Conservation (phyloP, 441 rosid species). For the Gossypium laxum region DNA sequence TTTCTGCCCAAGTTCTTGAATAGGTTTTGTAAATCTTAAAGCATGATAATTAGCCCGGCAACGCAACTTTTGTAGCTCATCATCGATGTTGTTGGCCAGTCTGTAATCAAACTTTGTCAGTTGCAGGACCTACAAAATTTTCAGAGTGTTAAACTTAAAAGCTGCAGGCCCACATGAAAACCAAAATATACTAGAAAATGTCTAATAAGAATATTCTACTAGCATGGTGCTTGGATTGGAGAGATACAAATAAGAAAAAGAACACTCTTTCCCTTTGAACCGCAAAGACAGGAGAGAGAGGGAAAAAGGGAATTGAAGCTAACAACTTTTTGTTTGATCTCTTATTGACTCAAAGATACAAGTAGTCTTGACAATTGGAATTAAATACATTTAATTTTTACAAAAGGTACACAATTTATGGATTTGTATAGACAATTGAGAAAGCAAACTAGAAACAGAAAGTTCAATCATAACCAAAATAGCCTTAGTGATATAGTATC, state of each 20-base stretch:
- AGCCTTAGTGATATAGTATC: neutral
- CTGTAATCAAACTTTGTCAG: slow-evolving; percentile 96
- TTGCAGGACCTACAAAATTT: slow-evolving; percentile 71
- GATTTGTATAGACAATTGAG: neutral
- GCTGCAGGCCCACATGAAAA: slow-evolving; percentile 7
- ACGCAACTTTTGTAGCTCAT: slow-evolving; percentile 78
- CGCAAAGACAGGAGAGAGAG: neutral
- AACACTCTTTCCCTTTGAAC: neutral
- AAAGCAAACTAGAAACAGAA: neutral
- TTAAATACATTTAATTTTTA: neutral
- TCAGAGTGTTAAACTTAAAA: slow-evolving; percentile 19
- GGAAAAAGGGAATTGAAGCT: neutral
- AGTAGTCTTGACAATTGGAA: neutral
- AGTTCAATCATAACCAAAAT: neutral
- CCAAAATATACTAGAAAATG: slow-evolving; percentile 1
- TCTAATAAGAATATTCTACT: neutral
- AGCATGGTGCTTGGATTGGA: neutral
- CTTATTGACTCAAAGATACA: neutral
- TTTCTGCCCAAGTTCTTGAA: slow-evolving; percentile 61
- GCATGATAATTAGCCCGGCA: slow-evolving; percentile 93
- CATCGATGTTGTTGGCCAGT: slow-evolving; percentile 78
- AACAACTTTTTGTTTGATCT: neutral
- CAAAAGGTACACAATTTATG: neutral
- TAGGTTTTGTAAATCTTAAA: slow-evolving; percentile 73
- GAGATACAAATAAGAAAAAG: neutral